Evolutionary conservation across 257 asterid genomes (phyloP).

Genomic region (Eustoma russellianum): DNA sequence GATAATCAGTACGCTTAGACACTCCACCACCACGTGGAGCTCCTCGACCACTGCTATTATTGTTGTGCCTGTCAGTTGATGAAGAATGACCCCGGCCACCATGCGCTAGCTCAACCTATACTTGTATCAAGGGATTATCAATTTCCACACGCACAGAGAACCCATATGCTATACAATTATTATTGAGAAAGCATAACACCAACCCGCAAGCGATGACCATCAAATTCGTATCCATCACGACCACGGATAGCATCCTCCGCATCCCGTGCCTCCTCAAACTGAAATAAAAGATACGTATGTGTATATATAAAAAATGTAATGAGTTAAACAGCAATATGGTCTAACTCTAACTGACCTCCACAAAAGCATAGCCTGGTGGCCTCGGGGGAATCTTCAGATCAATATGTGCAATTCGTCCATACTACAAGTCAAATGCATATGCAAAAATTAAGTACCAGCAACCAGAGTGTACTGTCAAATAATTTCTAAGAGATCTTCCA

Average conservation of each 20-base stretch:
- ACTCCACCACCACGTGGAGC: slow-evolving; percentile 42
- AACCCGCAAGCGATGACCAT: slow-evolving; percentile 93
- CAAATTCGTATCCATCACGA: slow-evolving; percentile 98
- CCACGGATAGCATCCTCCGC: slow-evolving; percentile 99
- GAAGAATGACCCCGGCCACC: slow-evolving; percentile 94
- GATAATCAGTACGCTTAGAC: slow-evolving; percentile 81
- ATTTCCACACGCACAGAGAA: neutral
- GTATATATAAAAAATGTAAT: slow-evolving; percentile 1
- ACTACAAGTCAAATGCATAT: slow-evolving; percentile 38
- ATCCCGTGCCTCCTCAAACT: slow-evolving; percentile 96
- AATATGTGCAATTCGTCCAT: slow-evolving; percentile 81
- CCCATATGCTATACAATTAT: too few relatives aligned
- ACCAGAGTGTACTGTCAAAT: too few relatives aligned
- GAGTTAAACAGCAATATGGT: slow-evolving; percentile 1
- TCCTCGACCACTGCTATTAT: slow-evolving; percentile 44
- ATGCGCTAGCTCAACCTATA: slow-evolving; percentile 95
- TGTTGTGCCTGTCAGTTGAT: slow-evolving; percentile 57
- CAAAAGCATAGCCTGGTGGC: slow-evolving; percentile 99
- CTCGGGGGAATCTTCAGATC: slow-evolving; percentile 94
- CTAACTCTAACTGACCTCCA: slow-evolving; percentile 48
- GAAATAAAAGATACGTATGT: slow-evolving; percentile 7
- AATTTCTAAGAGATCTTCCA: too few relatives aligned
- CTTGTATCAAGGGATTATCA: slow-evolving; percentile 5
- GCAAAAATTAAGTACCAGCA: neutral
- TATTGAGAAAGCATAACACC: slow-evolving; percentile 10